A percentile compares a stretch with the other conserved stretches of the same genome.
These are phyloP conservation scores for Macrophomina phaseolina DNA, from an alignment of 2,329 filamentous ascomycete genomes.

Conservation along the genomic window DNA sequence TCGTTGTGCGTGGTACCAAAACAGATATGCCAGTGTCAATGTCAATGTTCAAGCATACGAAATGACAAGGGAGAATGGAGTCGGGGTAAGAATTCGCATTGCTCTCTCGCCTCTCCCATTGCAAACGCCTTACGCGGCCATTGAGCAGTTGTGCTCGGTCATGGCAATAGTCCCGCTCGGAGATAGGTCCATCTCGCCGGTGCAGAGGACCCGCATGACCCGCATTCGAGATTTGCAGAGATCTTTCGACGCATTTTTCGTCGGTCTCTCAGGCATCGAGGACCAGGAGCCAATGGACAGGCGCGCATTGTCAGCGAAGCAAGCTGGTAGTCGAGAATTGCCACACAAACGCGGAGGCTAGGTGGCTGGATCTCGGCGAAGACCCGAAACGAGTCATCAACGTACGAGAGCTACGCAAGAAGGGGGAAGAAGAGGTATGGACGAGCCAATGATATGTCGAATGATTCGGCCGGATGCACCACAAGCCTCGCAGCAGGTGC, in stretches of 20 bases:
- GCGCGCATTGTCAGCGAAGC: background rate
- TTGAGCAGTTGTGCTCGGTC: background rate
- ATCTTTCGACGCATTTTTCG: background rate
- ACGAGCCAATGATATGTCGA: background rate
- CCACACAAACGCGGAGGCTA: background rate
- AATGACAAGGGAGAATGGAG: too few species aligned
- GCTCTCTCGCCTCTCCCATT: too few species aligned
- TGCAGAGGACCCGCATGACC: background rate
- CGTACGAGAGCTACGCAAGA: conserved; percentile 9
- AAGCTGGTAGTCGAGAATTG: conserved; percentile 12
- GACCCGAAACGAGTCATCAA: conserved; percentile 3
- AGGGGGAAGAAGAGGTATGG: background rate
- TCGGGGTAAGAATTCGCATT: too few species aligned
- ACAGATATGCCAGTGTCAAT: background rate
- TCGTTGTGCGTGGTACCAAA: background rate
- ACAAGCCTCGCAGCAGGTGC: conserved; percentile 9
- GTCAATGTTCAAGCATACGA: too few species aligned
- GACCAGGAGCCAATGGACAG: background rate
- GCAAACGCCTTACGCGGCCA: background rate
- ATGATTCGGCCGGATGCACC: background rate
- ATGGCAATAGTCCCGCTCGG: background rate
- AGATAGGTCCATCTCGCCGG: background rate
- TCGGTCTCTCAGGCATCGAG: background rate
- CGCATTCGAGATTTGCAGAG: background rate
- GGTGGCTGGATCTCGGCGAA: conserved; percentile 2